These are phyloP conservation scores for Solanum paucissectum DNA, from an alignment of 257 asterid species.

Conservation along the genomic window DNA sequence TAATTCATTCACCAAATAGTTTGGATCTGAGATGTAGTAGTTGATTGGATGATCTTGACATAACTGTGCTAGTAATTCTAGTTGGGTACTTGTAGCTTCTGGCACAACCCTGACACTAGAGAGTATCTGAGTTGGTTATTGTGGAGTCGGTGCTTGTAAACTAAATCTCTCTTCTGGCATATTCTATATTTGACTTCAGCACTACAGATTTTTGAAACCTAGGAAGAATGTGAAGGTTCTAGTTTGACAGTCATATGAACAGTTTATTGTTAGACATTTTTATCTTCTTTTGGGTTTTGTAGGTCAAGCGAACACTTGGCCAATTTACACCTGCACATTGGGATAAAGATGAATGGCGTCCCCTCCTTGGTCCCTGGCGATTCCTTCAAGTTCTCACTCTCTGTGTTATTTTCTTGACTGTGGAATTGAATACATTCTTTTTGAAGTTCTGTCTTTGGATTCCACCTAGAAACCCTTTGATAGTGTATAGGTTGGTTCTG, in stretches of 20 bases:
- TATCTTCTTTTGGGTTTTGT: neutral
- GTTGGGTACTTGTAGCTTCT: neutral
- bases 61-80: neutral
- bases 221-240: neutral
- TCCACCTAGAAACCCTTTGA: slow-evolving; percentile 89
- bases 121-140: neutral
- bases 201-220: neutral
- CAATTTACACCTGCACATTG: slow-evolving; percentile 93
- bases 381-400: slow-evolving; percentile 83
- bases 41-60: neutral
- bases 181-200: neutral
- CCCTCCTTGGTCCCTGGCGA: slow-evolving; percentile 90
- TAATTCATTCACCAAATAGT: neutral
- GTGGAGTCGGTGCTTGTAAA: neutral
- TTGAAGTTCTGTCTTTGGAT: slow-evolving; percentile 94
- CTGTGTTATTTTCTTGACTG: slow-evolving; percentile 75
- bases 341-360: slow-evolving; percentile 99
- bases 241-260: neutral
- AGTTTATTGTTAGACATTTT: neutral
- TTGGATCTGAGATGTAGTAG: neutral
- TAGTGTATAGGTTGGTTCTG: slow-evolving; percentile 65
- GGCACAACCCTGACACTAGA: neutral
- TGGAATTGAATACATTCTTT: slow-evolving; percentile 89
- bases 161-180: neutral
- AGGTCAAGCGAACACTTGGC: slow-evolving; percentile 85